A percentile compares a stretch with the other conserved stretches of the same genome.
Evolutionary conservation across 1,139 yeast genomes (phyloP).

Genomic region (Sugiyamaella novakii): DNA sequence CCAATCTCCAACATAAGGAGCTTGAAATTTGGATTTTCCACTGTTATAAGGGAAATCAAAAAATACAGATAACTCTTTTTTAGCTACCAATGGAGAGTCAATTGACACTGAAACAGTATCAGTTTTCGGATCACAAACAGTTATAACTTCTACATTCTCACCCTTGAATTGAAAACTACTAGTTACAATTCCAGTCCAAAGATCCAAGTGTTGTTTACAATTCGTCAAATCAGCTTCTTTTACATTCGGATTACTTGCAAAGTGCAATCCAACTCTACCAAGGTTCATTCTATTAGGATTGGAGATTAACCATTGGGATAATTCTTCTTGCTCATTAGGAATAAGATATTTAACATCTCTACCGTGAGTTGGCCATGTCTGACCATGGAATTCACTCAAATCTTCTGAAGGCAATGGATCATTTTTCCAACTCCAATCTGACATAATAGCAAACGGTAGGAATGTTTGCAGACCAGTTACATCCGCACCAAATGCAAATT

Average conservation of each 20-base stretch:
- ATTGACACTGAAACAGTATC: constrained; percentile 17
- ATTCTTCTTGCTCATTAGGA: constrained; percentile 23
- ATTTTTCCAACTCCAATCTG: constrained; percentile 24
- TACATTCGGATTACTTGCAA: constrained; percentile 2
- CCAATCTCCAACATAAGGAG: constrained; percentile 23
- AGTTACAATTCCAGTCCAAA: constrained; percentile 15
- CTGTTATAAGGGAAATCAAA: constrained; percentile 20
- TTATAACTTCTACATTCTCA: constrained; percentile 4
- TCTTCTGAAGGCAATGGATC: constrained; percentile 18
- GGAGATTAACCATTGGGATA: constrained; percentile 23
- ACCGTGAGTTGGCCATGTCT: constrained; percentile 19
- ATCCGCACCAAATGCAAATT: constrained; percentile 23
- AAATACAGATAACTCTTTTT: constrained; percentile 8
- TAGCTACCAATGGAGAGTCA: constrained; percentile 12
- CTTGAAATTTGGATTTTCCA: constrained; percentile 20
- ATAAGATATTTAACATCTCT: constrained; percentile 18
- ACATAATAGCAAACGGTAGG: constrained; percentile 23
- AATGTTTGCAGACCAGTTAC: constrained; percentile 24
- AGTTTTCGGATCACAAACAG: constrained; percentile 13
- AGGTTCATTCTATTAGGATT: constrained; percentile 23
- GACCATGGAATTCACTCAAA: constrained; percentile 15
- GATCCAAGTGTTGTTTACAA: constrained; percentile 13
- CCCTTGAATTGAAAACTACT: constrained; percentile 13
- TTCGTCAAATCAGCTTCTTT: constrained; percentile 10
- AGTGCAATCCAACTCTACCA: constrained; percentile 19